Percentiles rank a stretch among this genome's conserved stretches.
These are phyloP conservation scores for Silene uniflora DNA, from an alignment of 148 eudicot species.

Conservation along the genomic window DNA sequence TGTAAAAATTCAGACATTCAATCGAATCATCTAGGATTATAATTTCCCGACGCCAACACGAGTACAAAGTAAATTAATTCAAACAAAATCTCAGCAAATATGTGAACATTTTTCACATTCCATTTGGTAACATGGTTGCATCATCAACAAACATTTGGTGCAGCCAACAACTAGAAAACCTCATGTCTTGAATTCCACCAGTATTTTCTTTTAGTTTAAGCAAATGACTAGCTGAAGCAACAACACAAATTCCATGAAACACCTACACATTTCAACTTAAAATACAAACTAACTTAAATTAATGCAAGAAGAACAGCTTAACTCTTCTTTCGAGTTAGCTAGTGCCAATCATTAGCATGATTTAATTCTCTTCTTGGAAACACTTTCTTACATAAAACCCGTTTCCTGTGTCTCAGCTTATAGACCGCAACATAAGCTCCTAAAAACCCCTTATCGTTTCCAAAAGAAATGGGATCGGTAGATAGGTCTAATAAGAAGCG, in stretches of 20 bases:
- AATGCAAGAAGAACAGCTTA: constrained; percentile 6
- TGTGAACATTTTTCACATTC: not conserved
- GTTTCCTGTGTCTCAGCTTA: not conserved
- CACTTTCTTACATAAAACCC: not conserved
- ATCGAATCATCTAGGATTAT: not conserved
- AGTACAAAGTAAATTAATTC: not conserved
- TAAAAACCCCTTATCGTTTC: not conserved
- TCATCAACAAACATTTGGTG: constrained; percentile 85
- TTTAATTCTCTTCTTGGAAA: constrained; percentile 5
- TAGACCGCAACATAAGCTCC: not conserved
- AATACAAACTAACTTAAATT: not conserved
- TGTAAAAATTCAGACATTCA: too few relatives aligned
- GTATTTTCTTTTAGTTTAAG: constrained; percentile 59
- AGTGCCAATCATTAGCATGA: constrained; percentile 36
- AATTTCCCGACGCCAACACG: not conserved
- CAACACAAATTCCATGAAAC: constrained; percentile 29
- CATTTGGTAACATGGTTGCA: constrained; percentile 48
- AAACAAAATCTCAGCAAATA: not conserved
- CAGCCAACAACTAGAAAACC: constrained; percentile 33
- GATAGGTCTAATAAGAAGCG: constrained; percentile 76
- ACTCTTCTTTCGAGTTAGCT: constrained; percentile 29
- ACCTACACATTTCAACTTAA: constrained; percentile 16
- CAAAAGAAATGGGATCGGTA: constrained; percentile 35
- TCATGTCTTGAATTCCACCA: constrained; percentile 6
- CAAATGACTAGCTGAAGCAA: constrained; percentile 46